phyloP scores from a whole-genome alignment of 1,139 yeast genomes.

The Pichia sp. region DNA sequence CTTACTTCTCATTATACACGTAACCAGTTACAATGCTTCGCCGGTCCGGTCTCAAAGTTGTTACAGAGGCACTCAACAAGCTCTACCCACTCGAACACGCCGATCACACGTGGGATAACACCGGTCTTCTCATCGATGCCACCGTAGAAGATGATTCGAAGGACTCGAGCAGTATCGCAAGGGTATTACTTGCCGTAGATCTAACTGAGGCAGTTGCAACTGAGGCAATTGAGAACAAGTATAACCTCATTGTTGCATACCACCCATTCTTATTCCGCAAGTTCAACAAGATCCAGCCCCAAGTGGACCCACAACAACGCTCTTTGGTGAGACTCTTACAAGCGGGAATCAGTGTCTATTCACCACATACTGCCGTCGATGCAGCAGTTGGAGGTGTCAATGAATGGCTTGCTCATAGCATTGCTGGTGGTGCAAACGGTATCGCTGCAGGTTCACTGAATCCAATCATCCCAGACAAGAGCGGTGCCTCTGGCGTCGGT shows the following conservation, averaged over 20 bases:
- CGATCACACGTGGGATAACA: conserved; percentile 88
- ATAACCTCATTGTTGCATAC: conserved; percentile 68
- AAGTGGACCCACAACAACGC: conserved; percentile 66
- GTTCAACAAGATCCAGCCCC: conserved; percentile 58
- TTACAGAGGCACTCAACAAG: conserved; percentile 30
- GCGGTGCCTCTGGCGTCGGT: conserved; percentile 44
- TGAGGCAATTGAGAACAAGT: conserved; percentile 59
- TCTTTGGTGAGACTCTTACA: conserved; percentile 68
- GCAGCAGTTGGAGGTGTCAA: conserved; percentile 90
- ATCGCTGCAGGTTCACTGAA: conserved; percentile 30
- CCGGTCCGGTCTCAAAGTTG: conserved; percentile 1
- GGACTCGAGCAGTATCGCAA: conserved; percentile 24
- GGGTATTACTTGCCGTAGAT: conserved; percentile 72
- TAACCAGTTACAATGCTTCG: conserved; percentile 4
- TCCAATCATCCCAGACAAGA: conserved; percentile 33
- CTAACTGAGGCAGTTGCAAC: conserved; percentile 76
- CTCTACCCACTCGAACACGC: conserved; percentile 41
- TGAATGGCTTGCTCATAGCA: conserved; percentile 75
- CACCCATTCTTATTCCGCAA: conserved; percentile 95
- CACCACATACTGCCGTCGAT: conserved; percentile 95
- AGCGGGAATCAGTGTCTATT: conserved; percentile 77
- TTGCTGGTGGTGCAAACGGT: conserved; percentile 47
- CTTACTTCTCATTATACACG: no score
- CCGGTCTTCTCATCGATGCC: conserved; percentile 76
- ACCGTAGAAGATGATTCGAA: conserved; percentile 15